Conservation (phyloP, 2,329 filamentous ascomycete genomes). For the Sarocladium kiliense region DNA sequence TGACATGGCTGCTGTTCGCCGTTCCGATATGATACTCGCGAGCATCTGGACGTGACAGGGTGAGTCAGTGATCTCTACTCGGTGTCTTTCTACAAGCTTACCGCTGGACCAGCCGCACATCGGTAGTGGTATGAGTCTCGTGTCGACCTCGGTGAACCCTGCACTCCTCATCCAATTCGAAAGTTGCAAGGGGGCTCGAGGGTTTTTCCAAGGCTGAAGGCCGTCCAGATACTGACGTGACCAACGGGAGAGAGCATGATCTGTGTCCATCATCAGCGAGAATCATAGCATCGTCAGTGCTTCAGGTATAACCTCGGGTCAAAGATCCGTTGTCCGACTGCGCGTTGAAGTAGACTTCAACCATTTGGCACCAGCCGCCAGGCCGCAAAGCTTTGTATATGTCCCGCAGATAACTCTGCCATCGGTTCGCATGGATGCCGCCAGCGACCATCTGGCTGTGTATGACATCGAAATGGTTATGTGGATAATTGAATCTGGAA, state of each 20-base stretch:
- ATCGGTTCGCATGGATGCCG: slow-evolving; percentile 68
- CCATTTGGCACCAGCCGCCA: slow-evolving; percentile 81
- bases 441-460: slow-evolving; percentile 70
- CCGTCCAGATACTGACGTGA: slow-evolving; percentile 59
- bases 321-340: slow-evolving; percentile 83
- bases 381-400: slow-evolving; percentile 67
- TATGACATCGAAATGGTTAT: slow-evolving; percentile 74
- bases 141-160: slow-evolving; percentile 65
- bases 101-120: slow-evolving; percentile 66
- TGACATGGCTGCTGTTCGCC: slow-evolving; percentile 50
- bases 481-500: slow-evolving; percentile 58
- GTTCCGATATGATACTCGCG: slow-evolving; percentile 48
- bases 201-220: slow-evolving; percentile 60
- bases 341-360: slow-evolving; percentile 80
- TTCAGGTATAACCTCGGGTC: slow-evolving; percentile 42
- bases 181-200: slow-evolving; percentile 57
- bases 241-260: slow-evolving; percentile 63
- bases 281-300: neutral
- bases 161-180: slow-evolving; percentile 52
- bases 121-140: slow-evolving; percentile 59
- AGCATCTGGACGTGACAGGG: slow-evolving; percentile 30
- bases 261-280: slow-evolving; percentile 25
- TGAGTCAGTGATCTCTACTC: neutral
- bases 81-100: slow-evolving; percentile 31
- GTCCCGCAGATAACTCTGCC: slow-evolving; percentile 71